Percentiles rank a stretch among this genome's conserved stretches.
Conservation (phyloP, 1,284 basidiomycete genomes). For the Marasmius tenuissimus region DNA sequence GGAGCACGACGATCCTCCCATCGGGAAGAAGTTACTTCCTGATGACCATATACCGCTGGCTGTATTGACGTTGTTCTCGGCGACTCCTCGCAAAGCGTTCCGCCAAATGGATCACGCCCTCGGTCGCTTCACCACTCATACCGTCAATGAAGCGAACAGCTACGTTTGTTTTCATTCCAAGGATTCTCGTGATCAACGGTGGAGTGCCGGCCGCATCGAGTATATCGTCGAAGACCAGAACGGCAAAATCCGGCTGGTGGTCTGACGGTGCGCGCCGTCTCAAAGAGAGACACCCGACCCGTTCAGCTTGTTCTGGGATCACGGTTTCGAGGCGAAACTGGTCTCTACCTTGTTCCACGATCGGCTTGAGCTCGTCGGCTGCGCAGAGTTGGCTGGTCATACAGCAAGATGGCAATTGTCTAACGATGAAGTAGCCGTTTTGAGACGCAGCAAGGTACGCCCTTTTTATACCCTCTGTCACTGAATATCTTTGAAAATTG, state of each 20-base stretch:
- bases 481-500: background rate
- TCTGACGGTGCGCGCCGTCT: background rate
- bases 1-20: too few species aligned
- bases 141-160: background rate
- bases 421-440: background rate
- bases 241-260: background rate
- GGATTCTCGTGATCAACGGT: background rate
- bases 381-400: background rate
- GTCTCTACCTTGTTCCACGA: background rate
- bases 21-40: too few species aligned
- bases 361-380: background rate
- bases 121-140: background rate
- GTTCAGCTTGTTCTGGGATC: background rate
- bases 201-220: background rate
- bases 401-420: background rate
- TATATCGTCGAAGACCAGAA: background rate
- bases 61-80: background rate
- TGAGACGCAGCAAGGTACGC: conserved; percentile 2
- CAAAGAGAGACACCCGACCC: background rate
- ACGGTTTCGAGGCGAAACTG: conserved; percentile 2
- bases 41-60: too few species aligned
- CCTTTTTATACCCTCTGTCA: background rate
- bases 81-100: background rate
- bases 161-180: background rate
- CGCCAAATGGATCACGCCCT: background rate